Evolutionary conservation across 2,329 filamentous ascomycete genomes (phyloP), one percentile per base, ranked within the genome.

Genomic region (Fusarium tricinctum): DNA sequence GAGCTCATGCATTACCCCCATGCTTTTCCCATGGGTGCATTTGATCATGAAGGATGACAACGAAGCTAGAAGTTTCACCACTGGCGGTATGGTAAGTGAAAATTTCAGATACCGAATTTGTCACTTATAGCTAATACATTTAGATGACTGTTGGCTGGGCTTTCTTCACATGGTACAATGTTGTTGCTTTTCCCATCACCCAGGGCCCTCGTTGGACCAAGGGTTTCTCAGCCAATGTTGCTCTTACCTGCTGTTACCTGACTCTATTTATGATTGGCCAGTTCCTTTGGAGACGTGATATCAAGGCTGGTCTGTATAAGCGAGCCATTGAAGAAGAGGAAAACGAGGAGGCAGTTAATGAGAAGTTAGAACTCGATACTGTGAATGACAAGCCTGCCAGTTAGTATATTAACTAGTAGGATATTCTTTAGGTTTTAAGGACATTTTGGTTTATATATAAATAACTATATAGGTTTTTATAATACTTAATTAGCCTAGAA

Each of bases 201-300:
- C 35, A 69, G 8, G 66, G 55, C 2, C 66, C 64, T 9, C 47
- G 58, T 1, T 75, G 72, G 73, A 71, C 53, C 5, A 72, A 58
- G 20, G 73, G 73, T 1, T 74, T 69, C 46, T 72, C 65, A 12
- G 67, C 66, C 17, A 75, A 69, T 8, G 55, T 73, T 46, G 63
- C 28, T 35, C 60, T 75, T 8, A 70, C 76, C 3, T 66, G 71
- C 8, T 70, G 69, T 35, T 78, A 77, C 38, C 70, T 75, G 45
- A 62, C 68, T 3, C 51, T 80, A 2, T 78, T 79, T 45, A 58
- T 77, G 28, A 43, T 73, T 14, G 77, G 77, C 1, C 74, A 78
- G 39, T 69, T 75, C 22, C 70, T 79, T 0, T 77, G 77, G 69
- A 69, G 67, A 30, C 62, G 75, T 4, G 76, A 78, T 28, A 67